A percentile compares a stretch with the other conserved stretches of the same genome.
Conservation (phyloP, 805 yeast genomes). For the Metschnikowia henanensis region DNA sequence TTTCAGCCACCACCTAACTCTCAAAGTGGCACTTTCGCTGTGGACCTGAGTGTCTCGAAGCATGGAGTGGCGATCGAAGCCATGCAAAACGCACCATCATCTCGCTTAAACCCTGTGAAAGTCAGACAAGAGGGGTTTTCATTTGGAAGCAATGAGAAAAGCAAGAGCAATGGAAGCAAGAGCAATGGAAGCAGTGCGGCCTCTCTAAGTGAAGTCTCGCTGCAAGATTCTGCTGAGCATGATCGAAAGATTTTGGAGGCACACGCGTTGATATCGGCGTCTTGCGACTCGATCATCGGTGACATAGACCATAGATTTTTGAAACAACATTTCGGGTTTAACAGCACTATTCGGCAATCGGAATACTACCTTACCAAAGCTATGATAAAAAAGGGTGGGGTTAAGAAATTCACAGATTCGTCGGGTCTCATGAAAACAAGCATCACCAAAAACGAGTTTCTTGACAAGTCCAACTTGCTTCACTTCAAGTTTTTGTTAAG, state of each 20-base stretch:
- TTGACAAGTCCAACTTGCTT: slow-evolving; percentile 10
- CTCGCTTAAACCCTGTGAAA: too few relatives aligned
- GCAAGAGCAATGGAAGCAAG: too few relatives aligned
- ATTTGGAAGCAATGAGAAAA: too few relatives aligned
- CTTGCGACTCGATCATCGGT: slow-evolving; percentile 1
- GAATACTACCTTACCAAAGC: slow-evolving; percentile 5
- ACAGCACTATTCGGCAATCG: slow-evolving; percentile 11
- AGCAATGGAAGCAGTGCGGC: too few relatives aligned
- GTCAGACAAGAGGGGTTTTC: too few relatives aligned
- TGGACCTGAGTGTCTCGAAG: too few relatives aligned
- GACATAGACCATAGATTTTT: slow-evolving; percentile 15
- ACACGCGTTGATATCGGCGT: not conserved
- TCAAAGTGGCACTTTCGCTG: not conserved
- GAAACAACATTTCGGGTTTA: slow-evolving; percentile 17
- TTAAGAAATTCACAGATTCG: not conserved
- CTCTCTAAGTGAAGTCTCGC: not conserved
- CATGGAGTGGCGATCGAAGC: too few relatives aligned
- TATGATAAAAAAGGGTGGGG: not conserved
- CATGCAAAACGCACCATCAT: too few relatives aligned
- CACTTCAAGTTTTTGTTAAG: slow-evolving; percentile 16
- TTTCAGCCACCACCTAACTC: not conserved
- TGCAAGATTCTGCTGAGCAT: not conserved
- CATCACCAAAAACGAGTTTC: slow-evolving; percentile 2
- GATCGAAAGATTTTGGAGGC: not conserved
- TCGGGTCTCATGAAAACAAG: not conserved